phyloP scores from a whole-genome alignment of 2,329 filamentous ascomycete genomes.

The Fusarium newnesense region DNA sequence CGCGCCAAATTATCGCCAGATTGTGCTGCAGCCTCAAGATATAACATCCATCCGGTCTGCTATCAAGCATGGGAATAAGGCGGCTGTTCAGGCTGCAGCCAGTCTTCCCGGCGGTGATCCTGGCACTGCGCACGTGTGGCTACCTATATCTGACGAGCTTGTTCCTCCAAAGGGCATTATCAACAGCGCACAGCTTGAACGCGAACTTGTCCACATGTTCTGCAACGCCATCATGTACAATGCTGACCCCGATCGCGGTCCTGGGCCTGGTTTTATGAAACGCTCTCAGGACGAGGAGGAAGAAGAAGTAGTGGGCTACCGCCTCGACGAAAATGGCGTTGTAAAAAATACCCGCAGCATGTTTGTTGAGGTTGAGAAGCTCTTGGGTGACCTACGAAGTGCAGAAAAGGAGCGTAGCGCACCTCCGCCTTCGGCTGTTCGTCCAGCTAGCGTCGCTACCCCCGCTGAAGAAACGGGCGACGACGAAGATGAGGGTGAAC shows the following conservation, averaged over 20 bases:
- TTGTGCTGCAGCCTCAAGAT: constrained; percentile 80
- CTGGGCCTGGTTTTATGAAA: constrained; percentile 70
- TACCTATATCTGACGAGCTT: constrained; percentile 79
- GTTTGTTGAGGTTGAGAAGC: constrained; percentile 86
- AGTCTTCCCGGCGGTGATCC: constrained; percentile 70
- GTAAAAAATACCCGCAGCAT: constrained; percentile 90
- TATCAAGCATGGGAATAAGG: constrained; percentile 77
- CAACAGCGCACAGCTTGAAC: constrained; percentile 91
- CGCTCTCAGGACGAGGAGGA: constrained; percentile 56
- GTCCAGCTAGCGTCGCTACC: constrained; percentile 52
- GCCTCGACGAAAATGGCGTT: constrained; percentile 83
- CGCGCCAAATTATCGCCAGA: constrained; percentile 78
- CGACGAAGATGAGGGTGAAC: constrained; percentile 62
- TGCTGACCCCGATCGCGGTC: constrained; percentile 78
- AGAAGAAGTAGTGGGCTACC: constrained; percentile 65
- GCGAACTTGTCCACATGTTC: constrained; percentile 95
- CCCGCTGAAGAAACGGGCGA: constrained; percentile 60
- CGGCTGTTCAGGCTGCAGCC: constrained; percentile 68
- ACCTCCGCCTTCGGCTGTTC: constrained; percentile 48
- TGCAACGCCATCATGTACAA: constrained; percentile 99
- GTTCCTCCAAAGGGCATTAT: constrained; percentile 90
- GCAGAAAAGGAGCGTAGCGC: constrained; percentile 69
- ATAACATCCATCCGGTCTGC: constrained; percentile 81
- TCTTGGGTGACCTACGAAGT: constrained; percentile 78
- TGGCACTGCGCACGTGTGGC: constrained; percentile 65